Evolutionary conservation across 2,329 filamentous ascomycete genomes (phyloP).

Genomic region (Ceratocystis huliohia): DNA sequence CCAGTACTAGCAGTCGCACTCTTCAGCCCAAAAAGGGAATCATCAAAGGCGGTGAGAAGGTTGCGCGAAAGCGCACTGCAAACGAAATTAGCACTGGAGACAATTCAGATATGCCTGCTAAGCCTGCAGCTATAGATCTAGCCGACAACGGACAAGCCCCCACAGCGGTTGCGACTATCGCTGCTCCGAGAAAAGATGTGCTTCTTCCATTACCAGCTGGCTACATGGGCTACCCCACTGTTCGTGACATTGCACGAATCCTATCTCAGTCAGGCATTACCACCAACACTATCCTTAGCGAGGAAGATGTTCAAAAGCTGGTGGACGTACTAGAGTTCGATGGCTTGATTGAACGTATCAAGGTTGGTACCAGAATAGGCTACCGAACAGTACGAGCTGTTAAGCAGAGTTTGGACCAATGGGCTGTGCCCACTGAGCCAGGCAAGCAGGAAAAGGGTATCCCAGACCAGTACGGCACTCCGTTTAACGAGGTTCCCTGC

Average conservation of each 20-base stretch:
- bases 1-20: constrained; percentile 27
- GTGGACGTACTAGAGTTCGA: constrained; percentile 84
- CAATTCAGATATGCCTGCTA: constrained; percentile 24
- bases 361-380: constrained; percentile 36
- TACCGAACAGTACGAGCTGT: constrained; percentile 42
- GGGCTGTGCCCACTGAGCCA: constrained; percentile 26
- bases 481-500: constrained; percentile 79
- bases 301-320: constrained; percentile 70
- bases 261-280: constrained; percentile 59
- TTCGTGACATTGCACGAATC: constrained; percentile 61
- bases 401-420: constrained; percentile 33
- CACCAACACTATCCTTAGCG: constrained; percentile 55
- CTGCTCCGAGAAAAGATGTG: constrained; percentile 28
- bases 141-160: background rate
- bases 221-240: constrained; percentile 68
- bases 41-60: constrained; percentile 37
- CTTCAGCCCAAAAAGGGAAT: constrained; percentile 44
- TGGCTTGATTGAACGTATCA: constrained; percentile 60
- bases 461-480: constrained; percentile 45
- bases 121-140: constrained; percentile 15
- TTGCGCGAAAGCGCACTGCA: constrained; percentile 35
- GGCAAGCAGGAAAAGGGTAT: constrained; percentile 30
- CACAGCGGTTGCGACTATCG: background rate
- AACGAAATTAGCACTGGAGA: constrained; percentile 31
- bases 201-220: constrained; percentile 47